phyloP scores from a whole-genome alignment of 768 basidiomycete species.

The Mycena galericulata region DNA sequence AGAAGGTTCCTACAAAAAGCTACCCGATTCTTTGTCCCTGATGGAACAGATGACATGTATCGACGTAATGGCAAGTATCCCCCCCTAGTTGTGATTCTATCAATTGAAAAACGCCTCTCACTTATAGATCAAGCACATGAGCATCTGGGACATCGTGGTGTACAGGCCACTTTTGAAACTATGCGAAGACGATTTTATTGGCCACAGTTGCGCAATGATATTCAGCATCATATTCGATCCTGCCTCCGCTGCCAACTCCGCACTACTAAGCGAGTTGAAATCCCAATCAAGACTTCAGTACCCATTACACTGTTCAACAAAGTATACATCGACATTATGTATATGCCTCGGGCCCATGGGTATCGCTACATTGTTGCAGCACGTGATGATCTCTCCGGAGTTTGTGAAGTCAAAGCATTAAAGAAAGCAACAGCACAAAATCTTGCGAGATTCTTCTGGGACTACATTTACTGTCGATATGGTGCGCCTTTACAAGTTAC shows the following conservation, averaged over 20 bases:
- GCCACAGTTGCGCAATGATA: conserved; percentile 32
- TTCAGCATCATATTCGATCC: conserved; percentile 31
- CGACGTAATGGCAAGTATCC: too few species aligned
- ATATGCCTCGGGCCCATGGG: conserved; percentile 37
- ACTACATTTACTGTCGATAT: conserved; percentile 45
- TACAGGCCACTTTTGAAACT: conserved; percentile 9
- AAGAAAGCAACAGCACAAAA: conserved; percentile 4
- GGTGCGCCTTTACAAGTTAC: conserved; percentile 37
- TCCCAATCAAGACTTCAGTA: not conserved
- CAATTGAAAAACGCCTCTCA: too few species aligned
- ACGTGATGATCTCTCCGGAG: conserved; percentile 40
- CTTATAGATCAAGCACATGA: conserved; percentile 26
- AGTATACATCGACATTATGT: conserved; percentile 38
- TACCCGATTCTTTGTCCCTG: too few species aligned
- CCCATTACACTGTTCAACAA: conserved; percentile 27
- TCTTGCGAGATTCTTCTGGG: conserved; percentile 42
- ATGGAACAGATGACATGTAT: too few species aligned
- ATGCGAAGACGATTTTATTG: conserved; percentile 38
- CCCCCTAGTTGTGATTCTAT: not conserved
- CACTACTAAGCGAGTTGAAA: not conserved
- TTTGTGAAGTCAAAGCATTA: conserved; percentile 37
- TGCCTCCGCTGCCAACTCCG: not conserved
- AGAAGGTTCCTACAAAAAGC: too few species aligned
- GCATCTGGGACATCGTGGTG: conserved; percentile 37
- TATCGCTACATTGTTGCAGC: conserved; percentile 39